phyloP scores from a whole-genome alignment of 2,329 filamentous ascomycete genomes.

The Coniochaeta sp. region DNA sequence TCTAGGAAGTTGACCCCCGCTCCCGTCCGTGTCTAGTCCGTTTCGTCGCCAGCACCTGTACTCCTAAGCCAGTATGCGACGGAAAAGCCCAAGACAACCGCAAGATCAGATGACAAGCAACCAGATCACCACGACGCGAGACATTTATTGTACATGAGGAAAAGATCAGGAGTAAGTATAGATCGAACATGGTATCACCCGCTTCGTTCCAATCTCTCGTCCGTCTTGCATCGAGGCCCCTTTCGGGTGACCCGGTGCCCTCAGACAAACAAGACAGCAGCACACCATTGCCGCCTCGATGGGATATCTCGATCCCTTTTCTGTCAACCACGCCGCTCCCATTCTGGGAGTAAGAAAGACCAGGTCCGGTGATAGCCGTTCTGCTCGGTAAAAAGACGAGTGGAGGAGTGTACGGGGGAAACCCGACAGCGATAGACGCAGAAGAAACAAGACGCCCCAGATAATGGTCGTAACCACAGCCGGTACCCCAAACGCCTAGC shows the following conservation, averaged over 20 bases:
- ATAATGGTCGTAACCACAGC: neutral
- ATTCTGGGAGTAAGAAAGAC: neutral
- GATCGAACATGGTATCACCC: conserved; percentile 1
- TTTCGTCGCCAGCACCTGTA: neutral
- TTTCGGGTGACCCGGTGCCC: neutral
- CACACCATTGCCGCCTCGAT: neutral
- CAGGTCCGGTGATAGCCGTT: neutral
- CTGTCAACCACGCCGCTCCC: neutral
- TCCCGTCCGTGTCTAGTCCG: neutral
- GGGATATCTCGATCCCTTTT: neutral
- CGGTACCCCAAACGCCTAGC: neutral
- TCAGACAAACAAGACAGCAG: neutral
- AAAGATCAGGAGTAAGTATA: neutral
- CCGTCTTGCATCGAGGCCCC: neutral
- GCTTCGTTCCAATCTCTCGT: neutral
- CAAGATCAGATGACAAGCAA: neutral
- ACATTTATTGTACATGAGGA: neutral
- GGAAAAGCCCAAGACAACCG: neutral
- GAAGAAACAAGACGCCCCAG: neutral
- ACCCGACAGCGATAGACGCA: neutral
- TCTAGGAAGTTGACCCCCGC: neutral
- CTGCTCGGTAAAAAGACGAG: neutral
- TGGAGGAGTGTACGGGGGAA: neutral
- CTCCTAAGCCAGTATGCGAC: neutral
- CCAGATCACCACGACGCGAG: neutral